Conservation (phyloP, 495 filamentous ascomycete genomes). For the Talaromyces nanjingensis region DNA sequence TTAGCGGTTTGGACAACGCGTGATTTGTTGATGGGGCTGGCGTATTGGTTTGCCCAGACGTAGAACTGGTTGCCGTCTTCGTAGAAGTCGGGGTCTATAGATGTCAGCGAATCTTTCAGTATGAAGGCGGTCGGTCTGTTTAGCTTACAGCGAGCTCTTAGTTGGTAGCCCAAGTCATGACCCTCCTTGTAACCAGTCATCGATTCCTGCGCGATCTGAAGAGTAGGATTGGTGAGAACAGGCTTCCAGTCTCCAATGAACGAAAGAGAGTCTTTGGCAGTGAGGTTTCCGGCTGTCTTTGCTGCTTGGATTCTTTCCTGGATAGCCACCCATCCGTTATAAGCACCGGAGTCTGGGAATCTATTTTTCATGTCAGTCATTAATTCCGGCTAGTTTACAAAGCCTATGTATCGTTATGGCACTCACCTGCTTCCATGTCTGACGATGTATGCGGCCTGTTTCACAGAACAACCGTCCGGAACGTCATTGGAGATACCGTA, state of each 20-base stretch:
- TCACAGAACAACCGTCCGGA: constrained; percentile 45
- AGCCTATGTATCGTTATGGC: neutral
- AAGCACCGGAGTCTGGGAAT: constrained; percentile 44
- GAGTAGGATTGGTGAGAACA: constrained; percentile 36
- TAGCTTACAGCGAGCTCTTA: constrained; percentile 3
- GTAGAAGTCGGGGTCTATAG: constrained; percentile 44
- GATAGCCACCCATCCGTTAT: constrained; percentile 42
- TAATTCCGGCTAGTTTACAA: no score
- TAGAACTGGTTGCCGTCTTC: constrained; percentile 44
- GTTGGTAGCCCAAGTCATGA: constrained; percentile 11
- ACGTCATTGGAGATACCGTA: constrained; percentile 40
- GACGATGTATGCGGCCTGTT: constrained; percentile 45
- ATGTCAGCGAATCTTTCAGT: constrained; percentile 21
- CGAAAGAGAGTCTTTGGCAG: constrained; percentile 29
- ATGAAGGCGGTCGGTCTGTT: constrained; percentile 13
- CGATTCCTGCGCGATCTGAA: constrained; percentile 44
- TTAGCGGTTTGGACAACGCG: constrained; percentile 16
- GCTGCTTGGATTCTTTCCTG: constrained; percentile 37
- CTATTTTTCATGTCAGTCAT: constrained; percentile 1
- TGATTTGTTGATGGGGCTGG: constrained; percentile 45
- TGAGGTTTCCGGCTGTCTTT: constrained; percentile 22
- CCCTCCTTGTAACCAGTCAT: constrained; percentile 49
- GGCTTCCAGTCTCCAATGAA: constrained; percentile 49
- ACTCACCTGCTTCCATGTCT: constrained; percentile 49
- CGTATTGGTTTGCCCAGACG: constrained; percentile 53